phyloP scores from a whole-genome alignment of 192 early-diverging fungal genomes.

The Coemansia sp. region DNA sequence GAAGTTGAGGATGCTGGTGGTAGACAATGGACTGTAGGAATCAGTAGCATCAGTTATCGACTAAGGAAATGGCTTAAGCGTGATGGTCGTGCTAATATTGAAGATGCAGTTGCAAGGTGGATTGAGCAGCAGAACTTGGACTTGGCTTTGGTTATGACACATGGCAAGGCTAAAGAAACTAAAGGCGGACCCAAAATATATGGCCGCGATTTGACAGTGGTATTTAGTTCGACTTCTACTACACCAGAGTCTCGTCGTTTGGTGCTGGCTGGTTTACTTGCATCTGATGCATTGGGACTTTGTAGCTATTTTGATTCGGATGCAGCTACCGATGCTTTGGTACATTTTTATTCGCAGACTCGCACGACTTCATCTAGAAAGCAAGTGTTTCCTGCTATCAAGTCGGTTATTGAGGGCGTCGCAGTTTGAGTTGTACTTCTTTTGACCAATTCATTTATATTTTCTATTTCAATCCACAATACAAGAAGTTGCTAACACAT shows the following conservation, averaged over 20 bases:
- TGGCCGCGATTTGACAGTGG: conserved; percentile 38
- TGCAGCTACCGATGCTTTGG: background rate
- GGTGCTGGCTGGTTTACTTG: conserved; percentile 10
- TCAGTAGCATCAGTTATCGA: conserved; percentile 45
- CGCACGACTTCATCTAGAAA: conserved; percentile 36
- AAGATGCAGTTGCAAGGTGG: conserved; percentile 23
- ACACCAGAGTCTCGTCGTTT: background rate
- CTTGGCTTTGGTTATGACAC: conserved; percentile 46
- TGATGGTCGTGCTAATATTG: conserved; percentile 21
- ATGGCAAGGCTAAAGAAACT: conserved; percentile 30
- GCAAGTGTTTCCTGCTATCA: conserved; percentile 44
- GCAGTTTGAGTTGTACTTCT: too few species aligned
- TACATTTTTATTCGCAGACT: conserved; percentile 22
- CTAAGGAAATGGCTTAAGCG: conserved; percentile 51
- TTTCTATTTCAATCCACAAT: too few species aligned
- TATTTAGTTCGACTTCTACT: background rate
- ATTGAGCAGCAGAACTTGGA: conserved; percentile 25
- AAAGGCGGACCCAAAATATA: conserved; percentile 22
- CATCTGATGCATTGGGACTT: conserved; percentile 10
- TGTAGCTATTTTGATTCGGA: background rate
- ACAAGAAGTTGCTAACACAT: too few species aligned
- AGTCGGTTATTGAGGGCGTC: conserved; percentile 22
- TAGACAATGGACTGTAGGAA: conserved; percentile 28
- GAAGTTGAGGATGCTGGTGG: conserved; percentile 12
- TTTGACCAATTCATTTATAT: too few species aligned